Evolutionary conservation across 441 rosid species (phyloP).

Genomic region (Aquilaria agallochum): DNA sequence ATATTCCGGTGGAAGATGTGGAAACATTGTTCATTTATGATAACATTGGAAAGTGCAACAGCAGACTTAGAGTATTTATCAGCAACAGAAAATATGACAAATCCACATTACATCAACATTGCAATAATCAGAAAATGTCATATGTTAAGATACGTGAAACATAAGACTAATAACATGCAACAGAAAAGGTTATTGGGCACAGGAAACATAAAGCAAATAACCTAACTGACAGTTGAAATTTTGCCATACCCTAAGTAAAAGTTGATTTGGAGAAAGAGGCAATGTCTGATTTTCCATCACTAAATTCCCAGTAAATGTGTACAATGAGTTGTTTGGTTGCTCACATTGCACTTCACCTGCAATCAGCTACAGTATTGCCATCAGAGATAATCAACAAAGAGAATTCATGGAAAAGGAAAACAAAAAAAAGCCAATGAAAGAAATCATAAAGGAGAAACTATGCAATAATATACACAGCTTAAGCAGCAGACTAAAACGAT

Average conservation of each 20-base stretch:
- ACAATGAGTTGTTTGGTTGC: constrained; percentile 96
- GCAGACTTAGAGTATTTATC: too few species aligned
- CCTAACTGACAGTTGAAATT: constrained; percentile 10
- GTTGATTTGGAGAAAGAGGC: constrained; percentile 94
- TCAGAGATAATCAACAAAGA: not conserved
- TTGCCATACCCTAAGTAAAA: constrained; percentile 79
- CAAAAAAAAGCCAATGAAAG: not conserved
- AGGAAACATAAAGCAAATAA: constrained; percentile 5
- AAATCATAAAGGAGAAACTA: constrained; percentile 3
- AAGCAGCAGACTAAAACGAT: not conserved
- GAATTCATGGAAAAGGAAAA: constrained; percentile 2
- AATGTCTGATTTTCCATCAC: constrained; percentile 77
- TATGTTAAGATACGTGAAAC: too few species aligned
- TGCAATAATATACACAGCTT: not conserved
- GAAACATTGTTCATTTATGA: too few species aligned
- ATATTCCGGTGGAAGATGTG: too few species aligned
- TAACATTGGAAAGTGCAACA: too few species aligned
- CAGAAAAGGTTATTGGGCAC: not conserved
- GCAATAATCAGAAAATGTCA: too few species aligned
- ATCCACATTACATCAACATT: too few species aligned
- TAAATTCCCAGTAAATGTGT: constrained; percentile 99
- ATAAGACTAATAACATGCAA: too few species aligned
- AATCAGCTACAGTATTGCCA: constrained; percentile 25
- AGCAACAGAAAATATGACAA: too few species aligned
- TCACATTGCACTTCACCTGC: constrained; percentile 99